Percentiles rank a stretch among this genome's conserved stretches.
phyloP scores from a whole-genome alignment of 805 yeast genomes.

The Jamesozyma piceae region DNA sequence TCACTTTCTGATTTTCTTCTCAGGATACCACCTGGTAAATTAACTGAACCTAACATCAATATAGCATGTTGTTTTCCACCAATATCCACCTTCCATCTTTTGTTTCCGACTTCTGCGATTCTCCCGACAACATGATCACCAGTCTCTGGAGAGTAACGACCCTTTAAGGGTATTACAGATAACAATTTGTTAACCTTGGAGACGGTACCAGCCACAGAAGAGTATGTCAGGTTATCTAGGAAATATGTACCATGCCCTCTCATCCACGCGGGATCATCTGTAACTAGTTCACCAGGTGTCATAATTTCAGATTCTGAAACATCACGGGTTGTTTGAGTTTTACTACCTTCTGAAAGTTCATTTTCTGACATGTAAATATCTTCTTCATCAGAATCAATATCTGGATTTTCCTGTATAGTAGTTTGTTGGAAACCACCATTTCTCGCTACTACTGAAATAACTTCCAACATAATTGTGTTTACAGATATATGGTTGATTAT shows the following conservation, averaged over 20 bases:
- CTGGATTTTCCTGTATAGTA: constrained; percentile 29
- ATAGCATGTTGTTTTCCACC: constrained; percentile 93
- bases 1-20: constrained; percentile 91
- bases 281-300: constrained; percentile 94
- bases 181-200: constrained; percentile 77
- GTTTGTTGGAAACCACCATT: constrained; percentile 22
- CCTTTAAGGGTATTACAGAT: constrained; percentile 77
- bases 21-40: constrained; percentile 92
- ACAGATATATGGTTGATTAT: too few relatives aligned
- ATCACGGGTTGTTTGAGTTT: constrained; percentile 23
- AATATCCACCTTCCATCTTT: constrained; percentile 93
- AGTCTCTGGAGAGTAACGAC: constrained; percentile 85
- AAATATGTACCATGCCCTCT: constrained; percentile 95
- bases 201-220: constrained; percentile 89
- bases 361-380: neutral
- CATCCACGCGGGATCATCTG: constrained; percentile 96
- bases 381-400: constrained; percentile 30
- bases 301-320: constrained; percentile 41
- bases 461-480: constrained; percentile 17
- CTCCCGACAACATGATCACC: constrained; percentile 96
- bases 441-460: constrained; percentile 22
- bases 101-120: constrained; percentile 85
- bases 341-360: constrained; percentile 22
- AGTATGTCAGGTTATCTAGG: constrained; percentile 62
- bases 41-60: constrained; percentile 87